Evolutionary conservation across 2,329 filamentous ascomycete species (phyloP).

Genomic region (Aspergillus sp.): DNA sequence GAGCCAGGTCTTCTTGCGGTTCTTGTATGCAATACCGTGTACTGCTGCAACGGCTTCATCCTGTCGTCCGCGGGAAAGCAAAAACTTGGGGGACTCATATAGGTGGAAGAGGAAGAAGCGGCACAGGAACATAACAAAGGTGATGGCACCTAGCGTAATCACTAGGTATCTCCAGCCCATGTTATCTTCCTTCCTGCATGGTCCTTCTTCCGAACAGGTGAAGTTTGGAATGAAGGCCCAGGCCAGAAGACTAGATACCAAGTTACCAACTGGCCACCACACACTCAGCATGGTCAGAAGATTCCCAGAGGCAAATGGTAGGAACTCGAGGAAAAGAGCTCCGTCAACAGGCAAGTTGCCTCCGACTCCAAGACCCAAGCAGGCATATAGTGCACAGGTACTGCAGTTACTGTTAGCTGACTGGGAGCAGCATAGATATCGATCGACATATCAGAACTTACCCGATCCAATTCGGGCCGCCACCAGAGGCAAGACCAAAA

Average conservation of each 20-base stretch:
- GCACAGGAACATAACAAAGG: conserved; percentile 73
- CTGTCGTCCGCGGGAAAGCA: conserved; percentile 74
- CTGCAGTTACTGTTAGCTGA: conserved; percentile 19
- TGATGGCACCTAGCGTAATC: conserved; percentile 68
- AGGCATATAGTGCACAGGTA: conserved; percentile 61
- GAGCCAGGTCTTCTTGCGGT: conserved; percentile 69
- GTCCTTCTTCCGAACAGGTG: conserved; percentile 43
- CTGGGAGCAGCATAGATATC: conserved; percentile 8
- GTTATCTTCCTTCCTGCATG: conserved; percentile 55
- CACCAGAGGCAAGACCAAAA: conserved; percentile 71
- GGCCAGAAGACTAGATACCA: conserved; percentile 64
- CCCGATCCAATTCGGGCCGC: conserved; percentile 65
- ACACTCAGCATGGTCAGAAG: conserved; percentile 77
- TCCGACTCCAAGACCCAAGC: conserved; percentile 67
- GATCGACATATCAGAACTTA: conserved; percentile 30
- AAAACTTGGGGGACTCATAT: conserved; percentile 81
- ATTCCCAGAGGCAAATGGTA: conserved; percentile 71
- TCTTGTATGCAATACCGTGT: conserved; percentile 73
- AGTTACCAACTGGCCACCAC: conserved; percentile 83
- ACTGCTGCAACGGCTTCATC: conserved; percentile 77
- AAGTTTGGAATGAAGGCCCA: conserved; percentile 75
- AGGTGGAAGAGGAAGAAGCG: conserved; percentile 80
- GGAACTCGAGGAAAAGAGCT: conserved; percentile 78
- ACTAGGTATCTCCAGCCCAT: conserved; percentile 75
- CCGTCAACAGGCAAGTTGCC: conserved; percentile 79